Conservation (phyloP, 805 yeast genomes). For the Saccharomycopsis oosterbeekiorum region DNA sequence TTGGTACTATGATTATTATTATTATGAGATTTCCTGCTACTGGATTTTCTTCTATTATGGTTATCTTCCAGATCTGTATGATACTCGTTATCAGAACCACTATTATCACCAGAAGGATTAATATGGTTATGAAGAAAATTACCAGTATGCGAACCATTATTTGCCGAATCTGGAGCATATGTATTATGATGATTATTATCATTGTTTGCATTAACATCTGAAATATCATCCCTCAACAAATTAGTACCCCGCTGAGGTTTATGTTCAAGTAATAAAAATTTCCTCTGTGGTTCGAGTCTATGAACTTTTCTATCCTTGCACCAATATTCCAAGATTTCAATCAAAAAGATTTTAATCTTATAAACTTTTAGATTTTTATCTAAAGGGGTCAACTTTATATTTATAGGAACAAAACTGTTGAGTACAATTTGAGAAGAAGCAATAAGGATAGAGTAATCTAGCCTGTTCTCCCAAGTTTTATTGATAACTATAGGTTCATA, state of each 20-base stretch:
- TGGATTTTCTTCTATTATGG: background rate
- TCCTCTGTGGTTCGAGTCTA: slow-evolving; percentile 81
- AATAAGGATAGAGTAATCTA: slow-evolving; percentile 81
- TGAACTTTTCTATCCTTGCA: slow-evolving; percentile 82
- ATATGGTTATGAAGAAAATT: background rate
- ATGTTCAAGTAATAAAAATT: slow-evolving; percentile 72
- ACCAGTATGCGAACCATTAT: background rate
- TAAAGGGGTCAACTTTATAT: slow-evolving; percentile 74
- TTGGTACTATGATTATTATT: slow-evolving; percentile 2
- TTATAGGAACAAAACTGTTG: slow-evolving; percentile 75
- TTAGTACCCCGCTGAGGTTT: slow-evolving; percentile 46
- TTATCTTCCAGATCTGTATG: background rate
- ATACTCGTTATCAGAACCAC: background rate
- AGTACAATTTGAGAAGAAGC: slow-evolving; percentile 84
- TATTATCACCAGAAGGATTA: background rate
- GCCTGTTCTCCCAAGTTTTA: slow-evolving; percentile 88
- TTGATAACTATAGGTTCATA: slow-evolving; percentile 81
- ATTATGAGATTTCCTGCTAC: background rate
- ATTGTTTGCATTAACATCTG: background rate
- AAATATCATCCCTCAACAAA: slow-evolving; percentile 31
- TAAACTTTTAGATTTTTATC: slow-evolving; percentile 76
- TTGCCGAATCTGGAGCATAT: background rate
- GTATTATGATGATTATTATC: background rate
- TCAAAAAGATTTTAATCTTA: slow-evolving; percentile 71
- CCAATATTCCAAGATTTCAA: slow-evolving; percentile 87